Conservation (phyloP, 2,329 filamentous ascomycete species). For the Hortaea werneckii region DNA sequence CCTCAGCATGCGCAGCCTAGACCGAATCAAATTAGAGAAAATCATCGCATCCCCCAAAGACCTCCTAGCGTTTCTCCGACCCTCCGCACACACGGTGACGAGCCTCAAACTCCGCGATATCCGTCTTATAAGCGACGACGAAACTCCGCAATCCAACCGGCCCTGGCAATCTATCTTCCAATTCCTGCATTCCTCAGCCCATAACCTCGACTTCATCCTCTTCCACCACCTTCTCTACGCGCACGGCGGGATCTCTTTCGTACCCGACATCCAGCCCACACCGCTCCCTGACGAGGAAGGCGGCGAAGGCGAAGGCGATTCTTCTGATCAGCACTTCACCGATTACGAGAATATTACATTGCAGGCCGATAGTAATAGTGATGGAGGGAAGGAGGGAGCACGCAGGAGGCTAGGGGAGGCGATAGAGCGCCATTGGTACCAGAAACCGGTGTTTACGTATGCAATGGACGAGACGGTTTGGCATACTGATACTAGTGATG, state of each 20-base stretch:
- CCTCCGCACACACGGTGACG: conserved; percentile 10
- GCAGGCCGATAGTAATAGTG: conserved; percentile 1
- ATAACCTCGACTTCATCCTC: conserved; percentile 16
- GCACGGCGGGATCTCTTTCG: conserved; percentile 16
- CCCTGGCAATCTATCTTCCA: conserved; percentile 19
- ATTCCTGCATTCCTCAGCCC: conserved; percentile 12
- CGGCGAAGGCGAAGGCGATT: background rate
- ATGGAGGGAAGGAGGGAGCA: conserved; percentile 10
- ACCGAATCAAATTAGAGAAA: conserved; percentile 22
- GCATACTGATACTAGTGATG: conserved; percentile 25
- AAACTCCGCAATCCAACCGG: too few relatives aligned
- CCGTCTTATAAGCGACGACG: conserved; percentile 14
- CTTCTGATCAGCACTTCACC: conserved; percentile 7
- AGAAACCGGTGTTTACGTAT: too few relatives aligned
- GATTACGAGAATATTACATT: conserved; percentile 13
- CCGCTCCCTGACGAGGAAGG: conserved; percentile 1
- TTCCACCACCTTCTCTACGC: conserved; percentile 20
- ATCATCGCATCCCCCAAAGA: conserved; percentile 13
- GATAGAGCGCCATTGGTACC: conserved; percentile 15
- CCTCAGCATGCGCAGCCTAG: conserved; percentile 4
- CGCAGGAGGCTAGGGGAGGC: conserved; percentile 9
- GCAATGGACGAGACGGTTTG: too few relatives aligned
- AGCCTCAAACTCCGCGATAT: conserved; percentile 23
- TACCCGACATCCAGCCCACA: conserved; percentile 5
- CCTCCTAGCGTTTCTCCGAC: conserved; percentile 13